A percentile compares a stretch with the other conserved stretches of the same genome.
These are phyloP conservation scores for Alternaria sp. DNA, from an alignment of 2,329 filamentous ascomycete genomes.

Conservation along the genomic window DNA sequence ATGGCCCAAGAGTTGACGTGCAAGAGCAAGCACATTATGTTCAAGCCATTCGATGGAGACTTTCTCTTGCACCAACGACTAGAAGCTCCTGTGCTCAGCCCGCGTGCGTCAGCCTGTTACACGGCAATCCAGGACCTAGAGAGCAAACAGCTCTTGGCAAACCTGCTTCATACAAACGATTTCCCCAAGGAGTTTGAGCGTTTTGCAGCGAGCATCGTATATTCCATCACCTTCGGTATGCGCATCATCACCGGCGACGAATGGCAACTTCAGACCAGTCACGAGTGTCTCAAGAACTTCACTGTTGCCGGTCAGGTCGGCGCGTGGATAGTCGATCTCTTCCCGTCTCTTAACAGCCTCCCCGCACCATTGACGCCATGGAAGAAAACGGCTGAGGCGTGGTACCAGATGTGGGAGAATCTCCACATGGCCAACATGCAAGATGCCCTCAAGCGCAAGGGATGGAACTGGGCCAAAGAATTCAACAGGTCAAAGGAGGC, in stretches of 20 bases:
- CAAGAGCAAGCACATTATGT: slow-evolving; percentile 48
- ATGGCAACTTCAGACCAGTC: slow-evolving; percentile 20
- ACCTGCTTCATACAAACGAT: slow-evolving; percentile 40
- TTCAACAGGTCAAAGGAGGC: slow-evolving; percentile 7
- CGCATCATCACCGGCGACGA: slow-evolving; percentile 36
- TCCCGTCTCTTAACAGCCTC: slow-evolving; percentile 52
- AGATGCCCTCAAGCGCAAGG: slow-evolving; percentile 11
- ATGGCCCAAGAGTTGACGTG: slow-evolving; percentile 59
- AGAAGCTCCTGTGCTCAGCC: slow-evolving; percentile 42
- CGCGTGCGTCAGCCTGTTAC: slow-evolving; percentile 40
- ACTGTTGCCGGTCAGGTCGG: slow-evolving; percentile 37
- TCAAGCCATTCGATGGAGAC: slow-evolving; percentile 47
- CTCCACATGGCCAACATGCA: slow-evolving; percentile 26
- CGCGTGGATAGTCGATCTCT: slow-evolving; percentile 50
- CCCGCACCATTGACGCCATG: slow-evolving; percentile 45
- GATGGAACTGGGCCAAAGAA: slow-evolving; percentile 26
- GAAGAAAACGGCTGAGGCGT: slow-evolving; percentile 27
- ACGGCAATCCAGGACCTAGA: slow-evolving; percentile 53
- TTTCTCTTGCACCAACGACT: slow-evolving; percentile 51
- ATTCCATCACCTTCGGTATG: slow-evolving; percentile 48
- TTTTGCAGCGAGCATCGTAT: slow-evolving; percentile 48
- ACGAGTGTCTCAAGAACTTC: slow-evolving; percentile 22
- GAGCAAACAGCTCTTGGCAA: slow-evolving; percentile 49
- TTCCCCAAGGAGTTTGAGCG: slow-evolving; percentile 46
- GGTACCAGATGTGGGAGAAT: slow-evolving; percentile 15